Conservation (phyloP, 129 eudicot genomes). For the Ambrosia trifida region DNA sequence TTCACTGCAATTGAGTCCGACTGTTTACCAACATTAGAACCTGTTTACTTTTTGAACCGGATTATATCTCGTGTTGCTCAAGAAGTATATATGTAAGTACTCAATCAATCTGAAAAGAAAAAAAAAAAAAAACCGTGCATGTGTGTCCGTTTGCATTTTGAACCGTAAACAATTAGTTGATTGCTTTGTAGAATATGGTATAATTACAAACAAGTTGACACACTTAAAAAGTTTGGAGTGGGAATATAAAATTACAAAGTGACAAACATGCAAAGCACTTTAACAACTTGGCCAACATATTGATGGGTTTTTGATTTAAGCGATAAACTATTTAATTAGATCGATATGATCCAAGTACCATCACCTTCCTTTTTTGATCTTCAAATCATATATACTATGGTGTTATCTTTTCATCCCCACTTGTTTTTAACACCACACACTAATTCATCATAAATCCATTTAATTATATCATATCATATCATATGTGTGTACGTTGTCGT, state of each 20-base stretch:
- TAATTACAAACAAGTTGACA: too few relatives aligned
- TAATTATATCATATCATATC: too few relatives aligned
- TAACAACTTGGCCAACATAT: constrained; percentile 37
- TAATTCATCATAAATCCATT: neutral
- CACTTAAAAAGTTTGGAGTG: constrained; percentile 7
- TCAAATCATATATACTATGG: constrained; percentile 18
- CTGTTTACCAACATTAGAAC: too few relatives aligned
- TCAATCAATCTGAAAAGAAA: too few relatives aligned
- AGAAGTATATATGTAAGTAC: too few relatives aligned
- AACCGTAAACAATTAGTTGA: neutral
- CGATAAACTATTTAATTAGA: constrained; percentile 27
- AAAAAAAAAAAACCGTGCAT: too few relatives aligned
- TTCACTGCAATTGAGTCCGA: too few relatives aligned
- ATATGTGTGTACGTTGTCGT: neutral
- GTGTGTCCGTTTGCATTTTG: too few relatives aligned
- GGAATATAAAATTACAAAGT: constrained; percentile 6
- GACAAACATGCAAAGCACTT: constrained; percentile 24
- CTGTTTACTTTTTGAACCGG: too few relatives aligned
- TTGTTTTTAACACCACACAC: constrained; percentile 22
- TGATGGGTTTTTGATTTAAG: constrained; percentile 22
- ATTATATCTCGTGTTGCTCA: too few relatives aligned
- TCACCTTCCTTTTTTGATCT: constrained; percentile 26
- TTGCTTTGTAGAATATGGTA: constrained; percentile 21
- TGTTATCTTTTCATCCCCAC: constrained; percentile 30
- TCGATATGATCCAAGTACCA: constrained; percentile 30